Base-by-base conservation (phyloP, 768 basidiomycete genomes). In the Russula sp. region DNA sequence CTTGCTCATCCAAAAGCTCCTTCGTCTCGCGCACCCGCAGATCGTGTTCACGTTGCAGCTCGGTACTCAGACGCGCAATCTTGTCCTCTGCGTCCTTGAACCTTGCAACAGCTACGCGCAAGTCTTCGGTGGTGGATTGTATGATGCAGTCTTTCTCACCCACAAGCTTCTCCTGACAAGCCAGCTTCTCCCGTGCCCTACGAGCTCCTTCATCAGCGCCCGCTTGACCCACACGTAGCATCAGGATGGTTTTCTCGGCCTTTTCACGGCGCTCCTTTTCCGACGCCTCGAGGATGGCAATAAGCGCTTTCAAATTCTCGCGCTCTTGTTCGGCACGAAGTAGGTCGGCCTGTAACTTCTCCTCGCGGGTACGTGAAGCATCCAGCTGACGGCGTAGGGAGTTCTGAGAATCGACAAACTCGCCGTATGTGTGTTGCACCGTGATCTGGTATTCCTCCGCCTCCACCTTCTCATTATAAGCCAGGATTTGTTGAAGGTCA, bases 1-100 rank as follows among this genome's bases (percentile, higher is more conserved):
- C 44, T 59, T 53, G 62, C 39, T 63, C 52, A 16, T 55, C 53
- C 47, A 49, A 22, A 4, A 53, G 31, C 6, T 59, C 52, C 45
- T 63, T 39, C 18, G 4, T 59, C 37, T 22, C 34, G 31, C 11
- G 45, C 5, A 18, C 39, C 42, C 47, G 47, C 2, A 14, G 42
- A n/a, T 59, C 51, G 3, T 10, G 52, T 8, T 55, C 63, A 7
- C 10, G 22, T 13, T 27, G 57, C 3, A 59, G 47, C 42, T 59
- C 45, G 18, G 22, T 6, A 22, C 5, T 32, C 20, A 59, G 53
- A 35, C 47, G 53, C 32, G 39, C 11, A 22, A 54, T 55, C 37
- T 59, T 16, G 32, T 55, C 52, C 13, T 53, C 51, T 7, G 62
- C 39, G 5, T 31, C 31, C 16, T 44, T 42, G 16, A 59, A 57